Conservation (phyloP, 176 grass and related monocot genomes). For the Rhipidocladum racemiflorum region DNA sequence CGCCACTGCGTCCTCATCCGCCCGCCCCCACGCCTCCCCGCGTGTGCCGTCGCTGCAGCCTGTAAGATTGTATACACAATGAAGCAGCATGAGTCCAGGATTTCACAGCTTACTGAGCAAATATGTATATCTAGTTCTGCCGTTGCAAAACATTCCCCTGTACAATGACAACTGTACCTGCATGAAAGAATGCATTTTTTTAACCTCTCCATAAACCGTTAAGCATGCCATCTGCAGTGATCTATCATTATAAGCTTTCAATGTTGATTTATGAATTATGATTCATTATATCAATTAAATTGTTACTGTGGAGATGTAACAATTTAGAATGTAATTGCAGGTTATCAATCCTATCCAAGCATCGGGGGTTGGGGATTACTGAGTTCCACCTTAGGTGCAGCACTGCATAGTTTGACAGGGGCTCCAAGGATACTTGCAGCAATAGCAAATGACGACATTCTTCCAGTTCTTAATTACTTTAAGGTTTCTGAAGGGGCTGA, state of each 20-base stretch:
- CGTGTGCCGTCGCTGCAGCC: too few species aligned
- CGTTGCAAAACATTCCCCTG: slow-evolving; percentile 39
- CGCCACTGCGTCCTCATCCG: too few species aligned
- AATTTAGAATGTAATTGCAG: too few species aligned
- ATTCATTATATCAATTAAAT: too few species aligned
- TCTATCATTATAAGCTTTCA: too few species aligned
- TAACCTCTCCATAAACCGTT: slow-evolving; percentile 22
- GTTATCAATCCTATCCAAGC: too few species aligned
- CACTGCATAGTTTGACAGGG: slow-evolving; percentile 88
- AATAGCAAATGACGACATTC: slow-evolving; percentile 96
- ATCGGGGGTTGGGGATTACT: too few species aligned
- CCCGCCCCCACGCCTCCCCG: too few species aligned
- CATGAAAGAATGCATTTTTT: slow-evolving; percentile 32
- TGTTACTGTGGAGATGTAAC: too few species aligned
- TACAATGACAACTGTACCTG: slow-evolving; percentile 19
- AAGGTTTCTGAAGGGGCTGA: slow-evolving; percentile 90
- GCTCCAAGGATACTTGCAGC: slow-evolving; percentile 92
- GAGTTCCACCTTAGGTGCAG: slow-evolving; percentile 99
- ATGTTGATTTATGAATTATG: too few species aligned
- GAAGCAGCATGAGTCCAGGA: background rate
- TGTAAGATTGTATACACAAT: slow-evolving; percentile 30
- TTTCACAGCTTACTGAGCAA: background rate
- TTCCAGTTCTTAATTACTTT: slow-evolving; percentile 90
- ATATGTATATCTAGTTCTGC: background rate
- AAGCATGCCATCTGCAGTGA: slow-evolving; percentile 6